Conservation (phyloP, 257 asterid genomes). For the Solanum habrochaites region DNA sequence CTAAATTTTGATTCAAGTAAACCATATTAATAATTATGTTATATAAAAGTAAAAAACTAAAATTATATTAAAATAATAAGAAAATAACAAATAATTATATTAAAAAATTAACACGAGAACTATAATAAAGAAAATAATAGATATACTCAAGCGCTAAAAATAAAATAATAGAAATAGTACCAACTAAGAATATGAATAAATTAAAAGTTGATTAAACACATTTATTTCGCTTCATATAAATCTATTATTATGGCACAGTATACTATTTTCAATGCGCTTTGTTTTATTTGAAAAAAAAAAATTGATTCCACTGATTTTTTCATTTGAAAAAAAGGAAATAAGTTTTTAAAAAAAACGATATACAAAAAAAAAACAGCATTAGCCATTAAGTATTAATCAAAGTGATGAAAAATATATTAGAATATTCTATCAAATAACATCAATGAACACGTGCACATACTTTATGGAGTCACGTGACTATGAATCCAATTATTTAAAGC, state of each 20-base stretch:
- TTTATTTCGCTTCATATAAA: not conserved
- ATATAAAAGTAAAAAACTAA: not conserved
- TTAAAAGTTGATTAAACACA: not conserved
- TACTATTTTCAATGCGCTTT: not conserved
- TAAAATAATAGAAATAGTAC: too few relatives aligned
- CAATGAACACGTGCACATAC: not conserved
- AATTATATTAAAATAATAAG: not conserved
- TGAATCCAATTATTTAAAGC: not conserved
- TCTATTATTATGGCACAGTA: not conserved
- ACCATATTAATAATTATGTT: not conserved
- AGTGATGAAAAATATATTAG: not conserved
- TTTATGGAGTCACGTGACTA: not conserved
- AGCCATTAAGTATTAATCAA: not conserved
- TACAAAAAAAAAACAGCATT: not conserved
- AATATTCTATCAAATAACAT: not conserved
- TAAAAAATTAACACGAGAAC: too few relatives aligned
- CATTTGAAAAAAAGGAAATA: not conserved
- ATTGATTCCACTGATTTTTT: too few relatives aligned
- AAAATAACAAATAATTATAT: not conserved
- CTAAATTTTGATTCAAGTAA: too few relatives aligned
- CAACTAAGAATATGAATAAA: too few relatives aligned
- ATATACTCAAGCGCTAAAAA: accelerated
- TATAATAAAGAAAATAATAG: too few relatives aligned
- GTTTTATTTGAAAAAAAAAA: not conserved
- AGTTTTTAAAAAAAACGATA: not conserved